Evolutionary conservation across 495 filamentous ascomycete species (phyloP).

Genomic region (Daldinia decipiens): DNA sequence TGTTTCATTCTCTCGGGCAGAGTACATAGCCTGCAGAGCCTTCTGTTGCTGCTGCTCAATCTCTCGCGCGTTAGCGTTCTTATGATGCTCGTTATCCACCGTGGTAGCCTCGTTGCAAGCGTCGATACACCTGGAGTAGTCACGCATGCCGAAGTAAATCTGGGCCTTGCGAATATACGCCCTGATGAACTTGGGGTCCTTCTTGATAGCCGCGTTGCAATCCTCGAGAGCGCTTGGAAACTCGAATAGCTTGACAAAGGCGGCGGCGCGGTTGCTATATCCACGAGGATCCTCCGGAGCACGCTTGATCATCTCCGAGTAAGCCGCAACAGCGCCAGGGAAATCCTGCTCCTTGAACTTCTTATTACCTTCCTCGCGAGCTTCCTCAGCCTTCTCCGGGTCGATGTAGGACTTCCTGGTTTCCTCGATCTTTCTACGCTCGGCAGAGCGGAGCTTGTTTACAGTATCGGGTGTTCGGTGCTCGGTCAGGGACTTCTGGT

Average conservation of each 20-base stretch:
- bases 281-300: conserved; percentile 92
- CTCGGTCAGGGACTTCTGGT: conserved; percentile 92
- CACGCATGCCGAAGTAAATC: conserved; percentile 93
- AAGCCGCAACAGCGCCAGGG: conserved; percentile 94
- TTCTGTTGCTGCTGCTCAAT: conserved; percentile 96
- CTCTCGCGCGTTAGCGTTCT: conserved; percentile 81
- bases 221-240: conserved; percentile 94
- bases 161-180: conserved; percentile 96
- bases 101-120: conserved; percentile 82
- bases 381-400: conserved; percentile 92
- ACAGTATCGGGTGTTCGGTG: conserved; percentile 96
- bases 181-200: conserved; percentile 91
- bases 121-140: conserved; percentile 94
- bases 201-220: conserved; percentile 90
- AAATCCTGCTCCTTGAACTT: conserved; percentile 98
- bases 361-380: conserved; percentile 90
- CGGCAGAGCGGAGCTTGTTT: conserved; percentile 89
- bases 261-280: conserved; percentile 96
- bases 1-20: conserved; percentile 89
- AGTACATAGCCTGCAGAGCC: conserved; percentile 89
- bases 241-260: conserved; percentile 93
- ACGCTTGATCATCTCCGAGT: conserved; percentile 97
- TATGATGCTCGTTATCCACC: conserved; percentile 72
- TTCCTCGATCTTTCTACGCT: conserved; percentile 83
- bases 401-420: conserved; percentile 87